phyloP scores from a whole-genome alignment of 129 eudicot species.

The Helichrysum umbraculigerum region DNA sequence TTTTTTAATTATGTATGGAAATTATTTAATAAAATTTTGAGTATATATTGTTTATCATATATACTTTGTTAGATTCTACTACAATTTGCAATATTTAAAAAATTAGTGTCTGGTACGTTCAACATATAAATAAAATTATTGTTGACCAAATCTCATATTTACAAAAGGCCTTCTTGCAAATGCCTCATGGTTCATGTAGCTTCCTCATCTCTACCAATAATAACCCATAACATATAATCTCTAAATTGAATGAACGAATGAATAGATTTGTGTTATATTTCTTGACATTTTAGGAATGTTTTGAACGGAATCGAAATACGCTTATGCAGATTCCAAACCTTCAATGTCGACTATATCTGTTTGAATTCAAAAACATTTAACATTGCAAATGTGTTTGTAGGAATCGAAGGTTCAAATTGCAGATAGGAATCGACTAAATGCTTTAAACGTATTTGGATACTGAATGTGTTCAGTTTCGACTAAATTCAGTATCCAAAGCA shows the following conservation, averaged over 20 bases:
- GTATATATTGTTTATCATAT: not conserved
- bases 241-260: no score
- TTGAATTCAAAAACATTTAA: no score
- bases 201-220: not conserved
- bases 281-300: not conserved
- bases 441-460: no score
- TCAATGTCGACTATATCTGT: not conserved
- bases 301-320: not conserved
- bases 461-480: no score
- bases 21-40: not conserved
- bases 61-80: not conserved
- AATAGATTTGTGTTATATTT: not conserved
- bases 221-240: not conserved
- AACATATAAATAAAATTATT: not conserved
- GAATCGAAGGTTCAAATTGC: no score
- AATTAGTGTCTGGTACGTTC: not conserved
- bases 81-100: not conserved
- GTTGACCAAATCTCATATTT: not conserved
- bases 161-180: not conserved
- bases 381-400: no score
- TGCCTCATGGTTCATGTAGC: not conserved
- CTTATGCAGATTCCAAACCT: not conserved
- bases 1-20: conserved; percentile 20
- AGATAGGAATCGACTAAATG: no score
- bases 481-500: no score